Evolutionary conservation across 345 rosid genomes (phyloP).

Genomic region (Aurinia saxatilis): DNA sequence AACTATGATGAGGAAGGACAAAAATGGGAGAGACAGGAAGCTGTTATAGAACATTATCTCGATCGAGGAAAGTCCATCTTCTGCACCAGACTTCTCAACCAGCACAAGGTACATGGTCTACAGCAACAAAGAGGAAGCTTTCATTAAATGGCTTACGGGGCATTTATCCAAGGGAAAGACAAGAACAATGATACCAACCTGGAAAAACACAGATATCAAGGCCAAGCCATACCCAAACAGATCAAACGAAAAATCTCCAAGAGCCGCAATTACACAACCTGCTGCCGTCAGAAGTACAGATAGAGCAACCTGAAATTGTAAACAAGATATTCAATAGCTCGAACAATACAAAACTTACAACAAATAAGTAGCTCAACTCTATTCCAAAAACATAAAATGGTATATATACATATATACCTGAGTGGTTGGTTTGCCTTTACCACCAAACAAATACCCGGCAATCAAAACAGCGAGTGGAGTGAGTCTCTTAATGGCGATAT

Average conservation of each 20-base stretch:
- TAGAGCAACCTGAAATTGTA: constrained; percentile 61
- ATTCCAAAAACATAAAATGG: background rate
- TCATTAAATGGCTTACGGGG: background rate
- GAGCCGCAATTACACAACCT: constrained; percentile 84
- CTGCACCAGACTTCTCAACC: constrained; percentile 96
- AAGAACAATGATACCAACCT: constrained; percentile 36
- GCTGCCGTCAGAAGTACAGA: constrained; percentile 81
- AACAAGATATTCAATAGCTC: constrained; percentile 12
- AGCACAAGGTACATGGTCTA: constrained; percentile 98
- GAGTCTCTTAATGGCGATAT: constrained; percentile 94
- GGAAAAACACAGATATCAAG: constrained; percentile 86
- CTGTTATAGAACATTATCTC: constrained; percentile 98
- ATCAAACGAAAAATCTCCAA: constrained; percentile 95
- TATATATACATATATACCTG: constrained; percentile 55
- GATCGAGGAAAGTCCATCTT: constrained; percentile 84
- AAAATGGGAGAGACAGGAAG: constrained; percentile 81
- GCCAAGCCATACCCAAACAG: constrained; percentile 87
- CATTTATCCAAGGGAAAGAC: background rate
- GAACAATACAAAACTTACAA: background rate
- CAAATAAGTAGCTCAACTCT: background rate
- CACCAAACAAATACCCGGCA: constrained; percentile 65
- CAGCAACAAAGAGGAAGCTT: constrained; percentile 7
- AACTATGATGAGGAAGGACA: constrained; percentile 61
- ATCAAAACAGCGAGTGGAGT: constrained; percentile 85
- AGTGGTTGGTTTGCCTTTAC: constrained; percentile 71